A percentile compares a stretch with the other conserved stretches of the same genome.
Evolutionary conservation across 495 filamentous ascomycete genomes (phyloP).

Genomic region (Penicillium cinerascens): DNA sequence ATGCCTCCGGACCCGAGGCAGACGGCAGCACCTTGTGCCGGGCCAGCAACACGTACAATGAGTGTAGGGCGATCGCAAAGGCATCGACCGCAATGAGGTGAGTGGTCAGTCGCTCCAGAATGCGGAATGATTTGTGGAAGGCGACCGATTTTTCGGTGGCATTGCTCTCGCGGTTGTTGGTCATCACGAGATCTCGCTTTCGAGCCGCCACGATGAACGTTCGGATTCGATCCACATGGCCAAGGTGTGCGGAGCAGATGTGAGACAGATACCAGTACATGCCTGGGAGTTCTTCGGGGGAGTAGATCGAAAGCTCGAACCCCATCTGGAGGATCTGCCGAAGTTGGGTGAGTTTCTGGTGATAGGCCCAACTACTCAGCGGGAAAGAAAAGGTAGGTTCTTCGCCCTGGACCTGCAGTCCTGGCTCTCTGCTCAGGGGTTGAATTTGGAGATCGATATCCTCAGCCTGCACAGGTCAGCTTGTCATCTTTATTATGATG

Average conservation of each 20-base stretch:
- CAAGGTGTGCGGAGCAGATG: conserved; percentile 46
- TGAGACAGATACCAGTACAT: conserved; percentile 81
- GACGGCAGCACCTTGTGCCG: conserved; percentile 56
- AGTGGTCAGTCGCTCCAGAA: conserved; percentile 57
- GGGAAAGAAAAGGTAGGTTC: conserved; percentile 62
- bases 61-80: conserved; percentile 64
- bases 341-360: conserved; percentile 83
- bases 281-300: conserved; percentile 75
- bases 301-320: conserved; percentile 92
- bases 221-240: conserved; percentile 67
- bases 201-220: conserved; percentile 49
- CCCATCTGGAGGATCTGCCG: conserved; percentile 87
- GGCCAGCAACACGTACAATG: conserved; percentile 63
- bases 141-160: conserved; percentile 26
- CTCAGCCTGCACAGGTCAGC: conserved; percentile 49
- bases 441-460: conserved; percentile 72
- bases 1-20: conserved; percentile 58
- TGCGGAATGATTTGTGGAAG: conserved; percentile 53
- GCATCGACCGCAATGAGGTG: conserved; percentile 67
- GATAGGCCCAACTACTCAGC: conserved; percentile 82
- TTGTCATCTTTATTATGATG: neutral
- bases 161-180: neutral
- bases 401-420: conserved; percentile 42
- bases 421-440: conserved; percentile 57
- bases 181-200: conserved; percentile 25